Conservation (phyloP, 2,329 filamentous ascomycete genomes). For the Passalora sequoiae region DNA sequence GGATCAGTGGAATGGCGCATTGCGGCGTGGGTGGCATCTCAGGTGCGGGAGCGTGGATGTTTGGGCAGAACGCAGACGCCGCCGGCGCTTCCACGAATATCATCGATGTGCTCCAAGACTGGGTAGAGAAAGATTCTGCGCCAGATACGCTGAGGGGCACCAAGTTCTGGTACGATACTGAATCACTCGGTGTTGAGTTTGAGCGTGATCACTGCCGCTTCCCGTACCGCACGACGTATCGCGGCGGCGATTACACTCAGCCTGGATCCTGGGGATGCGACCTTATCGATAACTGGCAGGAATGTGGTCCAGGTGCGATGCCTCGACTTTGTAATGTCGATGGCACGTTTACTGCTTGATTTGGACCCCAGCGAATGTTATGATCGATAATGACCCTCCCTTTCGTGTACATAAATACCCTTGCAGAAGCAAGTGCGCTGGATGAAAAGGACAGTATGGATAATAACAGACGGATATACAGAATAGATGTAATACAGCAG, state of each 20-base stretch:
- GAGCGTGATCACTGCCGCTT: constrained; percentile 45
- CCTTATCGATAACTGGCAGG: constrained; percentile 28
- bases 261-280: constrained; percentile 36
- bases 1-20: constrained; percentile 50
- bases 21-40: constrained; percentile 42
- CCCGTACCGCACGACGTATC: constrained; percentile 34
- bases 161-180: constrained; percentile 42
- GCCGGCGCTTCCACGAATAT: constrained; percentile 40
- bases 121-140: constrained; percentile 32
- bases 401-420: neutral
- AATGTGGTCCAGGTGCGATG: constrained; percentile 22
- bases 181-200: constrained; percentile 39
- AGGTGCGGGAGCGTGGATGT: constrained; percentile 41
- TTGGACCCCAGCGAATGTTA: neutral
- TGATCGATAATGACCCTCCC: neutral
- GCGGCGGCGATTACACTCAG: constrained; percentile 34
- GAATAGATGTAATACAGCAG: neutral
- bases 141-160: constrained; percentile 38
- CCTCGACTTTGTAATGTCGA: constrained; percentile 25
- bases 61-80: constrained; percentile 35
- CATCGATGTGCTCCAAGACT: constrained; percentile 42
- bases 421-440: too few relatives aligned
- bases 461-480: neutral
- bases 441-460: constrained; percentile 2
- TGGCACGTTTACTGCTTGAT: constrained; percentile 19